Conservation (phyloP, 2,329 filamentous ascomycete genomes). For the Scedosporium aurantiacum region DNA sequence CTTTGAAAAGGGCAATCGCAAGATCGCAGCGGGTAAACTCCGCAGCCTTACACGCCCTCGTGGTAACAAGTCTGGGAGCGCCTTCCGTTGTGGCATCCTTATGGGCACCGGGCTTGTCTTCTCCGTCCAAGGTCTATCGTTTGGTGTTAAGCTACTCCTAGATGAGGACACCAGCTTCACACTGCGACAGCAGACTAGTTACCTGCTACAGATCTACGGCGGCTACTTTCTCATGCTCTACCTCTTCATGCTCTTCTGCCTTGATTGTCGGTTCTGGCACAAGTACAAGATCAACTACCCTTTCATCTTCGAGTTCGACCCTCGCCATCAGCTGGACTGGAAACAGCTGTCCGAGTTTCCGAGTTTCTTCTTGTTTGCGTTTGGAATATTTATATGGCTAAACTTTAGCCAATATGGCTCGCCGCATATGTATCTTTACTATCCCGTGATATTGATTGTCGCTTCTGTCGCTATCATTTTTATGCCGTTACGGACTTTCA, state of each 20-base stretch:
- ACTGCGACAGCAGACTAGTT: constrained; percentile 45
- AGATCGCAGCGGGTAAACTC: constrained; percentile 79
- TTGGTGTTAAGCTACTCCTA: constrained; percentile 41
- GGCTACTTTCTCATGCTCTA: constrained; percentile 81
- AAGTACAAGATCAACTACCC: constrained; percentile 84
- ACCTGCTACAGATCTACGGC: constrained; percentile 79
- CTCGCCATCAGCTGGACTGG: constrained; percentile 79
- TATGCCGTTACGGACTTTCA: constrained; percentile 63
- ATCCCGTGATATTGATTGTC: constrained; percentile 68
- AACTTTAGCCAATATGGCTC: constrained; percentile 67
- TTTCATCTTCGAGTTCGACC: constrained; percentile 95
- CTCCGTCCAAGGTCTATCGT: constrained; percentile 52
- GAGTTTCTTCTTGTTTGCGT: constrained; percentile 66
- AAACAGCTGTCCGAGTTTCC: constrained; percentile 78
- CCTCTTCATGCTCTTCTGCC: constrained; percentile 71
- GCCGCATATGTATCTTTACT: constrained; percentile 67
- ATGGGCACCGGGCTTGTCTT: constrained; percentile 60
- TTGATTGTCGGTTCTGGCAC: constrained; percentile 77
- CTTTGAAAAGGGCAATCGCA: constrained; percentile 88
- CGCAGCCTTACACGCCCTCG: constrained; percentile 56
- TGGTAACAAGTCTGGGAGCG: constrained; percentile 42
- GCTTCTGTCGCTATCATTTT: constrained; percentile 60
- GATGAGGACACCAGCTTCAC: constrained; percentile 31
- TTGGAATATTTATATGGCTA: constrained; percentile 76
- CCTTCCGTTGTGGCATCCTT: constrained; percentile 53